Evolutionary conservation across 805 yeast genomes (phyloP), one percentile per base, ranked within the genome.

Genomic region (Kregervanrija pseudodelftensis): DNA sequence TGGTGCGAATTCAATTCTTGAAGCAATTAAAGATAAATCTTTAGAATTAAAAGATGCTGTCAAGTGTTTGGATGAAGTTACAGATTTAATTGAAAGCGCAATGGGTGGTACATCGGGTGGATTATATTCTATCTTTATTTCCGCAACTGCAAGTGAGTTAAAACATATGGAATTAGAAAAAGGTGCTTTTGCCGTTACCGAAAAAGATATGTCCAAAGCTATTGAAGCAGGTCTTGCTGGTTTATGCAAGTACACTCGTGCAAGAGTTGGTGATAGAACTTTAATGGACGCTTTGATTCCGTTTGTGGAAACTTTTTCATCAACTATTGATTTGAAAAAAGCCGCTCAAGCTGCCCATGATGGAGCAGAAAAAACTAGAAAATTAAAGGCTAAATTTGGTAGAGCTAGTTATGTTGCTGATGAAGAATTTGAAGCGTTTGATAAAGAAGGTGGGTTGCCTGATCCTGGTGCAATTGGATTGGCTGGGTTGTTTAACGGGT

Each of bases 61-160:
- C 13, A 69, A 79, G 42, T 77, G 85, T 1, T 61, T 86, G 38
- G 70, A 80, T n/a, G 77, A 77, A 52, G 73, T 90, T 40, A 85
- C 96, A 3, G 95, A 88, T 45, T 63, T 84, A 15, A 88, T 90
- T 33, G 97, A 90, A 60, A 58, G 64, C 17, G 79, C 79, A n/a
- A 91, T 91, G 97, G 98, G 97, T 43, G 98, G 98, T 41, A 91
- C 98, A 0, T 85, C 95, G 1, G 98, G 98, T 43, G 97, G 96
- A 1, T 65, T 90, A 34, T 90, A 90, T 63, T 85, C 95, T 3
- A 91, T 90, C 45, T 86, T 72, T 65, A 69, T 91, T 49, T 79
- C 95, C 33, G 87, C 95, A 1, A 72, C 90, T 48, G 83, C 86
- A 1, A 68, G 72, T 47, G 56, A 70, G 39, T 57, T 77, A 40